Percentiles rank a stretch among this genome's conserved stretches.
These are phyloP conservation scores for Coemansia sp. DNA, from an alignment of 192 early-diverging fungal species.

Conservation along the genomic window DNA sequence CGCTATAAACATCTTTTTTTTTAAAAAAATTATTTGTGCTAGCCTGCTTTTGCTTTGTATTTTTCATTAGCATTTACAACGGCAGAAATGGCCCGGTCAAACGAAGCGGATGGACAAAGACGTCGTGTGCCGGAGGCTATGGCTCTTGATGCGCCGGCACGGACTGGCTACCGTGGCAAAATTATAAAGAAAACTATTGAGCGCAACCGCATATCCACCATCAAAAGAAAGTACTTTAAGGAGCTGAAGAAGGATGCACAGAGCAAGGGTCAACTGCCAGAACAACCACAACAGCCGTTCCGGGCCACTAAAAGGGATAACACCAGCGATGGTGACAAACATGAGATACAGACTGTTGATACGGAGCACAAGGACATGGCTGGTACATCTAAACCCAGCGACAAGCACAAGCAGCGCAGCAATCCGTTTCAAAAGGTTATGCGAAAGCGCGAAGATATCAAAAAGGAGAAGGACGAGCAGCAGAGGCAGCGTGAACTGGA, in stretches of 20 bases:
- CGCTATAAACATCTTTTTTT: not conserved
- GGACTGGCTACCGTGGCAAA: conserved; percentile 36
- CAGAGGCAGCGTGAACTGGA: conserved; percentile 18
- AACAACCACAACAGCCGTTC: not conserved
- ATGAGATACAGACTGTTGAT: not conserved
- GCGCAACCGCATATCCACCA: conserved; percentile 41
- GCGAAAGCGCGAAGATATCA: conserved; percentile 25
- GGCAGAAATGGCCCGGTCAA: conserved; percentile 4
- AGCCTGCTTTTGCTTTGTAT: not conserved
- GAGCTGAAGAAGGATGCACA: conserved; percentile 18
- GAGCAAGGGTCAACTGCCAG: not conserved
- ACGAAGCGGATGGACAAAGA: conserved; percentile 11
- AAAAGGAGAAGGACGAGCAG: conserved; percentile 20
- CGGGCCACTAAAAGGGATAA: conserved; percentile 1
- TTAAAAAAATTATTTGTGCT: not conserved
- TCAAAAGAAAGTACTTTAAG: conserved; percentile 49
- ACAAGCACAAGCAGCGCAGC: conserved; percentile 23
- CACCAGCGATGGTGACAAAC: not conserved
- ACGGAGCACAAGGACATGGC: not conserved
- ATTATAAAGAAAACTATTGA: conserved; percentile 49
- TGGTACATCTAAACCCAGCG: not conserved
- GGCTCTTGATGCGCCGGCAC: conserved; percentile 32
- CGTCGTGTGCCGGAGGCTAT: conserved; percentile 25
- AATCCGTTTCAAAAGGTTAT: conserved; percentile 41
- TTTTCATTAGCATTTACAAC: not conserved